phyloP scores from a whole-genome alignment of 75 land plant genomes.

The Selaginella tamariscina region DNA sequence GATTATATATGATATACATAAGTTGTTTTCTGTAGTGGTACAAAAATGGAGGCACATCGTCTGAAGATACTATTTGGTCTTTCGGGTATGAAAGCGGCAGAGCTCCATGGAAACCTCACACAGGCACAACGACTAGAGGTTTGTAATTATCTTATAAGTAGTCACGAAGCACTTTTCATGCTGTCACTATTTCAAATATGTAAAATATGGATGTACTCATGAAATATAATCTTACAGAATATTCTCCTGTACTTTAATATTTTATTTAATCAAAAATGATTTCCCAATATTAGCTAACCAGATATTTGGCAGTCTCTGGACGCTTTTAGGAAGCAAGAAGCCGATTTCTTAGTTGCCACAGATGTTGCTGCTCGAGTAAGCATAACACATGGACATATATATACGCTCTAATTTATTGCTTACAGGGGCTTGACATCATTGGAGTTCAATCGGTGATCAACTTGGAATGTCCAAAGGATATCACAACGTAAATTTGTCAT shows the following conservation, averaged over 20 bases:
- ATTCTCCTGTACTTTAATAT: too few species aligned
- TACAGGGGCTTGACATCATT: slow-evolving; percentile 93
- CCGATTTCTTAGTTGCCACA: slow-evolving; percentile 91
- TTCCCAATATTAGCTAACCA: too few species aligned
- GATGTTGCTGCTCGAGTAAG: slow-evolving; percentile 99
- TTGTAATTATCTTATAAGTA: slow-evolving; percentile 14
- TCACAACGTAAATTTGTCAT: slow-evolving; percentile 42
- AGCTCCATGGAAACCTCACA: slow-evolving; percentile 96
- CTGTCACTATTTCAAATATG: neutral
- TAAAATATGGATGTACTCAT: neutral
- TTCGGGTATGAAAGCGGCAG: slow-evolving; percentile 80
- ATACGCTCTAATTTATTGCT: neutral
- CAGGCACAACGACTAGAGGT: slow-evolving; percentile 95
- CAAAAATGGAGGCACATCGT: slow-evolving; percentile 84
- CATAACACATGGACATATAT: neutral
- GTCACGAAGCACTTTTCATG: neutral
- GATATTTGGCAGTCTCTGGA: slow-evolving; percentile 65
- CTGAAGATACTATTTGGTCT: slow-evolving; percentile 90
- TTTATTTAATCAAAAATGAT: too few species aligned
- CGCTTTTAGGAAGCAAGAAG: slow-evolving; percentile 80
- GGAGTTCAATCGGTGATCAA: slow-evolving; percentile 94
- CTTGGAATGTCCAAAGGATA: slow-evolving; percentile 82
- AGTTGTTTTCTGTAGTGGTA: slow-evolving; percentile 75
- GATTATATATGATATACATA: too few species aligned
- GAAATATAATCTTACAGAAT: too few species aligned